Evolutionary conservation across 345 rosid species (phyloP).

Genomic region (Raphanus raphanistrum): DNA sequence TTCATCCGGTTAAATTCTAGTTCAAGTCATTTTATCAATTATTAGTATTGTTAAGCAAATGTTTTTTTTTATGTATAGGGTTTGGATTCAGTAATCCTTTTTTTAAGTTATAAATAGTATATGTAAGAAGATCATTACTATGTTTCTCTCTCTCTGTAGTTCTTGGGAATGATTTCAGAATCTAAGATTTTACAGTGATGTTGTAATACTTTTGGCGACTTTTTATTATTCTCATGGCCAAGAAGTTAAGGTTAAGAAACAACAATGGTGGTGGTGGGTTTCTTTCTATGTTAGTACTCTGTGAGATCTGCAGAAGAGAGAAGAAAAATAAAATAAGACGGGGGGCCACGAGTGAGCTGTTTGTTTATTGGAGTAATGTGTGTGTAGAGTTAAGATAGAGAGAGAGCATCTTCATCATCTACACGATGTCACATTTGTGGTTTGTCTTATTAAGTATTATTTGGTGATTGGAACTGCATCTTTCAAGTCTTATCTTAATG

Average conservation of each 20-base stretch:
- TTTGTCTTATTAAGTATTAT: constrained; percentile 37
- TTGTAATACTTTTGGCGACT: constrained; percentile 12
- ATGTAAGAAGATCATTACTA: constrained; percentile 17
- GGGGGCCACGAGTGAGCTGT: constrained; percentile 34
- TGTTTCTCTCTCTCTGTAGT: constrained; percentile 12
- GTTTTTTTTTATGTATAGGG: constrained; percentile 15
- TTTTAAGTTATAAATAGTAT: constrained; percentile 17
- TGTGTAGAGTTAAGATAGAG: constrained; percentile 20
- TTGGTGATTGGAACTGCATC: constrained; percentile 34
- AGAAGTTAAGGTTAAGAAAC: constrained; percentile 14
- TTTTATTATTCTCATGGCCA: background rate
- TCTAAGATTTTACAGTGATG: constrained; percentile 11
- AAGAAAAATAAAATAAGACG: background rate
- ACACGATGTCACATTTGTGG: constrained; percentile 20
- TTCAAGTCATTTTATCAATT: background rate
- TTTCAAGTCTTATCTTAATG: constrained; percentile 34
- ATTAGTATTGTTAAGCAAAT: constrained; percentile 5
- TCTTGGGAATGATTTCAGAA: constrained; percentile 18
- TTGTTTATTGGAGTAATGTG: constrained; percentile 30
- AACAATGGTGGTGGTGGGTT: constrained; percentile 34
- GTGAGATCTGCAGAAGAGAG: constrained; percentile 16
- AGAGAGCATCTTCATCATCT: constrained; percentile 35
- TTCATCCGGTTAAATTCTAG: constrained; percentile 59
- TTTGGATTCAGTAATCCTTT: constrained; percentile 4
- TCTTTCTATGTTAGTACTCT: constrained; percentile 12